Conservation (phyloP, 2,329 filamentous ascomycete species). For the Aspergillus amoenus region DNA sequence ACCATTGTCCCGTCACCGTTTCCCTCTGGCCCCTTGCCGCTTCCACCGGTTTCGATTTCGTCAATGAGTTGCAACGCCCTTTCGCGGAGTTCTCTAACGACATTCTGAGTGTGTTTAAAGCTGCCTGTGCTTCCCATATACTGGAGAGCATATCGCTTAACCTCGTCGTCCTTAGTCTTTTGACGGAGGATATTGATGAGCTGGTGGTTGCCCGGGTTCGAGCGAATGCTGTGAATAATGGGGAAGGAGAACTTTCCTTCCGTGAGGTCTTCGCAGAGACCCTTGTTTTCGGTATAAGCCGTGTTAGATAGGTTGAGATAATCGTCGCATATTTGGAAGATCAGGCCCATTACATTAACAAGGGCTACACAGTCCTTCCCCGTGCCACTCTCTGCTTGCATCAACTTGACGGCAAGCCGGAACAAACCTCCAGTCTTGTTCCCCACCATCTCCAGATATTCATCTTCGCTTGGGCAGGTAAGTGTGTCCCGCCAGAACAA, state of each 20-base stretch:
- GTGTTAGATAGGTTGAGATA: conserved; percentile 76
- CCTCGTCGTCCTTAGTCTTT: conserved; percentile 79
- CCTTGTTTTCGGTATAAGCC: conserved; percentile 86
- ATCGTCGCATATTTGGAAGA: conserved; percentile 61
- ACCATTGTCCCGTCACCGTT: conserved; percentile 58
- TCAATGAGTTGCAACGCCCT: conserved; percentile 64
- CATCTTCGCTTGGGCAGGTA: conserved; percentile 47
- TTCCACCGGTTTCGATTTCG: conserved; percentile 56
- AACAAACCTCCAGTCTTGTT: conserved; percentile 52
- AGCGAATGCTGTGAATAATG: conserved; percentile 84
- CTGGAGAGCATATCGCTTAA: conserved; percentile 84
- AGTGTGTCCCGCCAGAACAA: conserved; percentile 50
- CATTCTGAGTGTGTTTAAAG: conserved; percentile 78
- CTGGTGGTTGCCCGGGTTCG: conserved; percentile 61
- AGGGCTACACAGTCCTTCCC: conserved; percentile 57
- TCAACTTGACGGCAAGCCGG: conserved; percentile 45
- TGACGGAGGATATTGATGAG: conserved; percentile 91
- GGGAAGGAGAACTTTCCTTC: conserved; percentile 98
- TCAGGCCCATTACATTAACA: conserved; percentile 58
- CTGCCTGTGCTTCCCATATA: conserved; percentile 91
- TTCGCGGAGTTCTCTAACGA: conserved; percentile 63
- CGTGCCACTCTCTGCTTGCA: conserved; percentile 43
- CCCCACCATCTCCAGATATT: conserved; percentile 51
- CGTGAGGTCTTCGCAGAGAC: conserved; percentile 89
- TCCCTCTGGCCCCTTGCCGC: conserved; percentile 37